A percentile compares a stretch with the other conserved stretches of the same genome.
Conservation (phyloP, 768 basidiomycete genomes). For the Chalciporus sphaerocephalus region DNA sequence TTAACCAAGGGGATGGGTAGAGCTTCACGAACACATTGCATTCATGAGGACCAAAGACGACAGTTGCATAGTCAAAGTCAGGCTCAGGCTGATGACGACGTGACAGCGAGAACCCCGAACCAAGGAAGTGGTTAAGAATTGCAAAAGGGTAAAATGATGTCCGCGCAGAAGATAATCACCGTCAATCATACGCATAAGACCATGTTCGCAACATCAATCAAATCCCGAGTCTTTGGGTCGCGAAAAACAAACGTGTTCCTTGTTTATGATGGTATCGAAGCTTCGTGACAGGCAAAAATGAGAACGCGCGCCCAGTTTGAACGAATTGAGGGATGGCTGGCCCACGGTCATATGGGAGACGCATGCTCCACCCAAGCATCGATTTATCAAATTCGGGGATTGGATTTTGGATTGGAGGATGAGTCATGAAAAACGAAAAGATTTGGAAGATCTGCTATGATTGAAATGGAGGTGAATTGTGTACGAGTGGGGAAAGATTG, state of each 20-base stretch:
- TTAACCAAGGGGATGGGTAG: slow-evolving; percentile 18
- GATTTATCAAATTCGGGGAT: slow-evolving; percentile 15
- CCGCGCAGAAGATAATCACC: slow-evolving; percentile 25
- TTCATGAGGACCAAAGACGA: slow-evolving; percentile 6
- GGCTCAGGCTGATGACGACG: slow-evolving; percentile 3
- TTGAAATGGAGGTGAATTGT: slow-evolving; percentile 18
- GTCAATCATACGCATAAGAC: slow-evolving; percentile 14
- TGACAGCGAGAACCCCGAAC: slow-evolving; percentile 8
- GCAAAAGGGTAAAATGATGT: slow-evolving; percentile 1
- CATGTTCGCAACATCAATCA: slow-evolving; percentile 5
- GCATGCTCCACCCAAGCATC: slow-evolving; percentile 10
- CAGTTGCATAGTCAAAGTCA: slow-evolving; percentile 1
- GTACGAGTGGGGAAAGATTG: slow-evolving; percentile 2
- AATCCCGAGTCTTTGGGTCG: slow-evolving; percentile 4
- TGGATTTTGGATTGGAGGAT: not conserved
- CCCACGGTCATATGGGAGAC: slow-evolving; percentile 16
- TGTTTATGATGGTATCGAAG: slow-evolving; percentile 2
- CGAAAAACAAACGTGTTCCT: slow-evolving; percentile 1
- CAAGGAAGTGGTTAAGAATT: not conserved
- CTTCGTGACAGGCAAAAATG: slow-evolving; percentile 1
- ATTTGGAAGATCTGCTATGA: slow-evolving; percentile 1
- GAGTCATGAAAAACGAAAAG: not conserved
- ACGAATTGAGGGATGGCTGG: not conserved
- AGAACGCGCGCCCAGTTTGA: slow-evolving; percentile 1
- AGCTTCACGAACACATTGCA: slow-evolving; percentile 6